These are phyloP conservation scores for Ramichloridium luteum DNA, from an alignment of 2,329 filamentous ascomycete genomes.

Conservation along the genomic window DNA sequence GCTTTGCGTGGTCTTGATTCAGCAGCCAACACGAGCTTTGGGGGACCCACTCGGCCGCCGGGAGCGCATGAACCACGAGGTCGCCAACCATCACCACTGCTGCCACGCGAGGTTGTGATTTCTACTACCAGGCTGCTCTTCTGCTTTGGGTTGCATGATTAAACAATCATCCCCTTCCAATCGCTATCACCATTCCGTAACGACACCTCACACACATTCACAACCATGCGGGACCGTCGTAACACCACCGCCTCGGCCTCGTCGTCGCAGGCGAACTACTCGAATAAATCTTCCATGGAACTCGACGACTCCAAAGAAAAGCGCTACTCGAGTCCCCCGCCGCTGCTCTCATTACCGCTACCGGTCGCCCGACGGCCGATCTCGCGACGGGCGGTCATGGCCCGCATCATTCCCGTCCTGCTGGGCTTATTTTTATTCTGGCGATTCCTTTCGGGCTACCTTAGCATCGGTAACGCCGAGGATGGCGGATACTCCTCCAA, in stretches of 20 bases:
- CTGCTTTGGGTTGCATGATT: too few species aligned
- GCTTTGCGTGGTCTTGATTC: too few species aligned
- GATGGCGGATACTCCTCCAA: conserved; percentile 6
- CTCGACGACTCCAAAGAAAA: conserved; percentile 51
- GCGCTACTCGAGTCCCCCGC: conserved; percentile 10
- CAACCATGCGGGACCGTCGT: conserved; percentile 37
- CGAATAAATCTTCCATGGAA: conserved; percentile 60
- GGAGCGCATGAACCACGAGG: too few species aligned
- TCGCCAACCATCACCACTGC: too few species aligned
- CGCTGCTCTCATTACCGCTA: conserved; percentile 14
- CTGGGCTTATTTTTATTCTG: conserved; percentile 10
- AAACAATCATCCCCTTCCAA: too few species aligned
- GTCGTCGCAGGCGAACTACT: conserved; percentile 51
- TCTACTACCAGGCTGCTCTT: too few species aligned
- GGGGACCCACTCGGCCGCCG: too few species aligned
- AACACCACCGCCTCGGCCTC: conserved; percentile 37
- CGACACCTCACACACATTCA: too few species aligned
- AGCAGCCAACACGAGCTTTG: too few species aligned
- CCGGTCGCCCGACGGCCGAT: conserved; percentile 10
- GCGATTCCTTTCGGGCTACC: conserved; percentile 7
- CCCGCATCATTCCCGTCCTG: conserved; percentile 8
- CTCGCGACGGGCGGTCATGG: conserved; percentile 7
- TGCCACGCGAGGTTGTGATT: too few species aligned
- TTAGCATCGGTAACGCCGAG: too few species aligned
- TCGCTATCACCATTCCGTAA: too few species aligned